Evolutionary conservation across 2,329 filamentous ascomycete species (phyloP).

Genomic region (Xylariaceae sp.): DNA sequence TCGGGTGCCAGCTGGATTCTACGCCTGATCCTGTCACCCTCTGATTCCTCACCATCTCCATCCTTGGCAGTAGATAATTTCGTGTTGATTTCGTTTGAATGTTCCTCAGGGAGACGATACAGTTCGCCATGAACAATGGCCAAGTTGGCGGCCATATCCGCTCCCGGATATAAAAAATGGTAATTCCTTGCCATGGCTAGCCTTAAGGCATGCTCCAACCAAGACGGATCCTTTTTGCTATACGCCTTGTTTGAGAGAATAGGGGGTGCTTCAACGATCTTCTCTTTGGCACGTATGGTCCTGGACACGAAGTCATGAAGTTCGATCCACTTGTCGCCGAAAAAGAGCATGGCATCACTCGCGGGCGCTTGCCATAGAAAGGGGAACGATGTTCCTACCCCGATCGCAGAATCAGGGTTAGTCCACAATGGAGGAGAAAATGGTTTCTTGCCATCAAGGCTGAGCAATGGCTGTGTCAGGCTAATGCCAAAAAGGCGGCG

Average conservation of each 20-base stretch:
- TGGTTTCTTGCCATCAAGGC: constrained; percentile 56
- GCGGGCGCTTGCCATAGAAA: constrained; percentile 86
- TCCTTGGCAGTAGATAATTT: constrained; percentile 24
- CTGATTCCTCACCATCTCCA: constrained; percentile 25
- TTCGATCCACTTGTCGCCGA: constrained; percentile 83
- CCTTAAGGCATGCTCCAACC: constrained; percentile 63
- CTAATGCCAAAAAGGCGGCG: constrained; percentile 70
- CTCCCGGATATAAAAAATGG: constrained; percentile 72
- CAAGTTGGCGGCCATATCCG: constrained; percentile 50
- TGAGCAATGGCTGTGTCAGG: constrained; percentile 65
- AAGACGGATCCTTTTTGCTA: constrained; percentile 29
- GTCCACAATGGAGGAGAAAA: constrained; percentile 43
- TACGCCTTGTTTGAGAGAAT: constrained; percentile 47
- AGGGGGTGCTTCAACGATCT: constrained; percentile 33
- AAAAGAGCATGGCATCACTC: constrained; percentile 75
- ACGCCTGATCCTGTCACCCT: constrained; percentile 23
- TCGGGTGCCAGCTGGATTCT: constrained; percentile 25
- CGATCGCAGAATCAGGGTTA: constrained; percentile 23
- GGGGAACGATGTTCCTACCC: constrained; percentile 41
- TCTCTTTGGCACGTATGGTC: constrained; percentile 47
- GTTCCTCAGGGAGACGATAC: constrained; percentile 68
- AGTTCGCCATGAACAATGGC: constrained; percentile 77
- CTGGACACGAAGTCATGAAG: constrained; percentile 75
- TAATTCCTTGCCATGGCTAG: constrained; percentile 75
- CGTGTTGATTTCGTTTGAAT: constrained; percentile 26